phyloP scores from a whole-genome alignment of 1,284 basidiomycete species.

The Marasmius fiardii region DNA sequence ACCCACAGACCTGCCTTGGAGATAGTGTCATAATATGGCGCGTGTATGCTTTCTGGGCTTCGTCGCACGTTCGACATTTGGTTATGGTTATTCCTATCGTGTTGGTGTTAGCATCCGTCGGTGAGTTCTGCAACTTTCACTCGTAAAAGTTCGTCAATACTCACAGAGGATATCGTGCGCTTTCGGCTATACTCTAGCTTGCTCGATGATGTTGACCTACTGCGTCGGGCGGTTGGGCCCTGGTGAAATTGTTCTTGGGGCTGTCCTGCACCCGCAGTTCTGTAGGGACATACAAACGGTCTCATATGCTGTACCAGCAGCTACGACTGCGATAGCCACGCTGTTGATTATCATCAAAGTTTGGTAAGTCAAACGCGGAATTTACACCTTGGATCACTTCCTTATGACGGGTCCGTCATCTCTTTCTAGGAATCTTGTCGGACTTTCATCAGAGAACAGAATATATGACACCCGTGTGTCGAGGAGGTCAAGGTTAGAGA shows the following conservation, averaged over 20 bases:
- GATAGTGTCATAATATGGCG: not conserved
- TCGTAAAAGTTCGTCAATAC: not conserved
- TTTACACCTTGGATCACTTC: not conserved
- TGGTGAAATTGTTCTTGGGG: constrained; percentile 6
- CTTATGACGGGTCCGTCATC: no score
- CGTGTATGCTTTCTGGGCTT: not conserved
- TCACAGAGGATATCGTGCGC: not conserved
- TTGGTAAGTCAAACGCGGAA: not conserved
- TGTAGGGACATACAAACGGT: constrained; percentile 7
- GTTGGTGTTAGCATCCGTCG: not conserved
- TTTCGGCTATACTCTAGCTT: not conserved
- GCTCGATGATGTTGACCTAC: constrained; percentile 6
- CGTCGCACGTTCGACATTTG: not conserved
- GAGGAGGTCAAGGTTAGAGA: not conserved
- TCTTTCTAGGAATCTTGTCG: not conserved
- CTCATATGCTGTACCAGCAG: constrained; percentile 5
- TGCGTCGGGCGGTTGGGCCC: constrained; percentile 3
- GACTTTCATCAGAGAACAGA: not conserved
- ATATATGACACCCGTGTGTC: not conserved
- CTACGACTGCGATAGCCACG: constrained; percentile 8
- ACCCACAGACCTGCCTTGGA: not conserved
- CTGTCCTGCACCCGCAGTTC: constrained; percentile 2
- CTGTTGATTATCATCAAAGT: constrained; percentile 2
- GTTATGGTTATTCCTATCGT: not conserved
- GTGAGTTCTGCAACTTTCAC: not conserved